Conservation (phyloP, 306 rosid genomes). For the Cicer yamashitae region DNA sequence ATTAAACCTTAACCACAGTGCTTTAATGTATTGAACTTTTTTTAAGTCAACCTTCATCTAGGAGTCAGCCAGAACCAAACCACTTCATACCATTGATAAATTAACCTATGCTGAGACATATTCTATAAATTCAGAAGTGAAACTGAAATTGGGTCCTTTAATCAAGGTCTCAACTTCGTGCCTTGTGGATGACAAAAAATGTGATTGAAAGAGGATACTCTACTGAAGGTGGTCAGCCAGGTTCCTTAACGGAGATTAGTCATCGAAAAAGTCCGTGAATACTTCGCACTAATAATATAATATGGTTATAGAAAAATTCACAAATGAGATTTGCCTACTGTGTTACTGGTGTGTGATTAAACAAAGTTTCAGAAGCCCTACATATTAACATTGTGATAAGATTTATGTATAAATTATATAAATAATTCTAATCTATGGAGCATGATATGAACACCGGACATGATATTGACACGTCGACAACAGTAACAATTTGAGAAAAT, state of each 20-base stretch:
- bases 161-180: too few relatives aligned
- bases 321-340: constrained; percentile 21
- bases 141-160: not conserved
- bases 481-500: too few relatives aligned
- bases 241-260: too few relatives aligned
- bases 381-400: not conserved
- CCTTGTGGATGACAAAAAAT: too few relatives aligned
- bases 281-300: too few relatives aligned
- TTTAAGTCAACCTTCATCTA: constrained; percentile 17
- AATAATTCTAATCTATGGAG: too few relatives aligned
- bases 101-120: constrained; percentile 31
- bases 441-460: too few relatives aligned
- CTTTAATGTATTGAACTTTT: not conserved
- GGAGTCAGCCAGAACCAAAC: constrained; percentile 34
- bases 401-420: constrained; percentile 11
- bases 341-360: not conserved
- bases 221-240: too few relatives aligned
- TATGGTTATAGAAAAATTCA: not conserved
- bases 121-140: constrained; percentile 1
- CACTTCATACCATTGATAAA: not conserved
- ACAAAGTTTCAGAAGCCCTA: constrained; percentile 14
- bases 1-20: constrained; percentile 7
- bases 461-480: too few relatives aligned
- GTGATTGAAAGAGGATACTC: too few relatives aligned
- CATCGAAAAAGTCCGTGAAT: too few relatives aligned